phyloP scores from a whole-genome alignment of 352 stramenopile species.

The Phytophthora cajani region DNA sequence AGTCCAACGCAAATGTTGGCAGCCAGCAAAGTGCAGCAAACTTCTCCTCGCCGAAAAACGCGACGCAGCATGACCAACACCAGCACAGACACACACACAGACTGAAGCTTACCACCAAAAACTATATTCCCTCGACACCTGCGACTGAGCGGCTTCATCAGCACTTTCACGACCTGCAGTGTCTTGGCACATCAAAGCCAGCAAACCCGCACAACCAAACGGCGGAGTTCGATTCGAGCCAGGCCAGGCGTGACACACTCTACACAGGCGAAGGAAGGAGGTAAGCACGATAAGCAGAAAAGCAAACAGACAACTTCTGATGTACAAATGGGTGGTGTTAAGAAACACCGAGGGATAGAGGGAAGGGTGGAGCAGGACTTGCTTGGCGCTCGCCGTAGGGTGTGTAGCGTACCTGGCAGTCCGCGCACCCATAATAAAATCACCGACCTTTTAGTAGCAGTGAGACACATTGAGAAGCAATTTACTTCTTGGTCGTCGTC shows the following conservation, averaged over 20 bases:
- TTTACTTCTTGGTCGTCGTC: conserved; percentile 61
- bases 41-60: conserved; percentile 19
- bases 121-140: background rate
- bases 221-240: background rate
- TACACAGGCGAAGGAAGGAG: background rate
- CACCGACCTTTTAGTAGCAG: conserved; percentile 42
- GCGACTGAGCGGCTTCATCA: background rate
- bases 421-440: conserved; percentile 32
- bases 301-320: conserved; percentile 37
- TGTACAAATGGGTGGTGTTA: conserved; percentile 79
- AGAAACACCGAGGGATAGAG: conserved; percentile 84
- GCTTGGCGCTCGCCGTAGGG: background rate
- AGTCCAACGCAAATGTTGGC: conserved; percentile 16
- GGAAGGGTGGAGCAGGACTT: conserved; percentile 5
- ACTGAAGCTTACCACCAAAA: background rate
- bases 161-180: background rate
- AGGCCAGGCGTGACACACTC: background rate
- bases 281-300: background rate
- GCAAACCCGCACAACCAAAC: background rate
- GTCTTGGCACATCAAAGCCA: background rate
- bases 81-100: background rate
- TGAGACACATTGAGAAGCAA: conserved; percentile 7
- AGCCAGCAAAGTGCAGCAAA: conserved; percentile 3
- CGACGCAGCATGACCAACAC: background rate
- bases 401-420: background rate